Evolutionary conservation across 331 rosid genomes (phyloP).

Genomic region (Quercus lobata): DNA sequence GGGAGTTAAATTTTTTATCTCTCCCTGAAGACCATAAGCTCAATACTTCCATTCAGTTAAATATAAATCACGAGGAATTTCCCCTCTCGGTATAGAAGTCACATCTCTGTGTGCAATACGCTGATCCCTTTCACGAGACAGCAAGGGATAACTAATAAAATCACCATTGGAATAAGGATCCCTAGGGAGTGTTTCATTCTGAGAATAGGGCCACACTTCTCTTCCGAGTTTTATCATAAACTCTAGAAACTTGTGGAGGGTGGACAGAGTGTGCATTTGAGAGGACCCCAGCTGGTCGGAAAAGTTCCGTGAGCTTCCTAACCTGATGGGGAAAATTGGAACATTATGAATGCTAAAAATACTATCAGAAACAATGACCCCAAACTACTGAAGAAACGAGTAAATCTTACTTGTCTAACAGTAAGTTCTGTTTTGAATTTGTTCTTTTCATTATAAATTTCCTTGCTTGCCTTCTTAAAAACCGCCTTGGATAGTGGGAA

Average conservation of each 20-base stretch:
- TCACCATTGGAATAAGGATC: constrained; percentile 26
- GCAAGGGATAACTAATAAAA: constrained; percentile 22
- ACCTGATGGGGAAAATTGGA: constrained; percentile 46
- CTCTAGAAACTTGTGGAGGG: constrained; percentile 28
- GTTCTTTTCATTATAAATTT: constrained; percentile 57
- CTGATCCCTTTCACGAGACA: constrained; percentile 43
- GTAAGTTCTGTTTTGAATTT: constrained; percentile 87
- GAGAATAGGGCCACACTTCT: constrained; percentile 30
- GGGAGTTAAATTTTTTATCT: constrained; percentile 34
- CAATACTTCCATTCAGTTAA: constrained; percentile 68
- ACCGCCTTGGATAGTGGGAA: constrained; percentile 60
- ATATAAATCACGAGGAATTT: constrained; percentile 43
- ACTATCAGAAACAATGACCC: neutral
- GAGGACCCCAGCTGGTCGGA: constrained; percentile 52
- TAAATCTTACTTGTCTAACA: constrained; percentile 50
- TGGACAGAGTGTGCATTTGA: constrained; percentile 24
- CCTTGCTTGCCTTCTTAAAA: constrained; percentile 77
- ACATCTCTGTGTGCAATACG: constrained; percentile 12
- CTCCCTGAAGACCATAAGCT: constrained; percentile 68
- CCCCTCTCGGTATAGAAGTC: constrained; percentile 27
- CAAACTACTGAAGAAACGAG: neutral
- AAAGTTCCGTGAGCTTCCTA: constrained; percentile 70
- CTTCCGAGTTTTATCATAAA: constrained; percentile 19
- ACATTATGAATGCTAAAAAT: constrained; percentile 11
- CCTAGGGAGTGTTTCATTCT: constrained; percentile 25